phyloP scores from a whole-genome alignment of 108 stramenopile genomes.

The Phaeodactylum tricornutum region DNA sequence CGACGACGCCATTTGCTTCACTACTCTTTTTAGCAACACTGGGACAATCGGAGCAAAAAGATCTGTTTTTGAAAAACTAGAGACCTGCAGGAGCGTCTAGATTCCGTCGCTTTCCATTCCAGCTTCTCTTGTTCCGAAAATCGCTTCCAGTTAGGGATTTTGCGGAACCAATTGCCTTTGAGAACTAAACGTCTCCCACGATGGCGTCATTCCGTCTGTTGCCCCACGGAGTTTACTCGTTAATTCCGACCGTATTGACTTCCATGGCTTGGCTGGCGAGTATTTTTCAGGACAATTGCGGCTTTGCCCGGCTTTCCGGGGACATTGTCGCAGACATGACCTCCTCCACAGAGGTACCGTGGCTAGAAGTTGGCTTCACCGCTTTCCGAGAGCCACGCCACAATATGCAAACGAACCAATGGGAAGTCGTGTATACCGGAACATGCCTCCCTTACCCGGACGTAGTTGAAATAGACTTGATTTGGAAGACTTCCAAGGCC shows the following conservation, averaged over 20 bases:
- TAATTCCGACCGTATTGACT: slow-evolving; percentile 26
- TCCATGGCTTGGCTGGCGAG: slow-evolving; percentile 34
- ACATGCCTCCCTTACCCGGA: slow-evolving; percentile 36
- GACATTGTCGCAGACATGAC: slow-evolving; percentile 30
- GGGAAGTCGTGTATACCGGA: slow-evolving; percentile 15
- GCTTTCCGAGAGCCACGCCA: slow-evolving; percentile 40
- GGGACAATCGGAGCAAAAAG: no score
- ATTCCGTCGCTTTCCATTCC: no score
- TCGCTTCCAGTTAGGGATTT: no score
- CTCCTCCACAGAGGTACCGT: slow-evolving; percentile 24
- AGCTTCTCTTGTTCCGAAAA: no score
- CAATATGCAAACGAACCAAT: slow-evolving; percentile 10
- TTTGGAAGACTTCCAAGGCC: slow-evolving; percentile 36
- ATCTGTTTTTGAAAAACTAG: no score
- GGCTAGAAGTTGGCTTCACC: slow-evolving; percentile 49
- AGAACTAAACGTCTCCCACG: no score
- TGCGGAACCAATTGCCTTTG: no score
- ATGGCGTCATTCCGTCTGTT: slow-evolving; percentile 15
- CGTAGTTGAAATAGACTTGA: slow-evolving; percentile 28
- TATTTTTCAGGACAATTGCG: slow-evolving; percentile 44
- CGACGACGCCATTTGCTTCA: no score
- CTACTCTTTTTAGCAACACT: no score
- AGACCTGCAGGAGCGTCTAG: no score
- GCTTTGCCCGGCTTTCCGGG: slow-evolving; percentile 29
- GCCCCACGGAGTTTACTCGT: slow-evolving; percentile 30